Percentiles rank a stretch among this genome's conserved stretches.
phyloP scores from a whole-genome alignment of 306 rosid genomes.

The Cicer chorassanicum region DNA sequence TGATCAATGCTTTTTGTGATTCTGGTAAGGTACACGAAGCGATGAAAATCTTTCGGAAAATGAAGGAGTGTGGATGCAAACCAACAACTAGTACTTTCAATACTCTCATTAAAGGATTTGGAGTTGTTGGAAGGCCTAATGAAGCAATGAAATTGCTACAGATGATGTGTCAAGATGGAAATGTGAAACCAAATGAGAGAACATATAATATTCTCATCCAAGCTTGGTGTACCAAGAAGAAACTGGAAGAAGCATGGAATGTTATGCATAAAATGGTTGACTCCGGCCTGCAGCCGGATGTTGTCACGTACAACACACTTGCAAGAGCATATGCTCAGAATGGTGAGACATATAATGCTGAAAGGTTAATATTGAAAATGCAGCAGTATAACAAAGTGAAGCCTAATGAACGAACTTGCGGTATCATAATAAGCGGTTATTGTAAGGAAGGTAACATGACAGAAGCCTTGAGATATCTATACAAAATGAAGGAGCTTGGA shows the following conservation, averaged over 20 bases:
- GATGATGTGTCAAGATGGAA: conserved; percentile 64
- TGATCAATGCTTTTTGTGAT: conserved; percentile 90
- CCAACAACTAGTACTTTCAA: conserved; percentile 90
- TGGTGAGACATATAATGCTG: conserved; percentile 75
- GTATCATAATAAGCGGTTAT: conserved; percentile 79
- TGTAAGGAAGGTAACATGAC: conserved; percentile 86
- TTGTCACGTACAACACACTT: conserved; percentile 84
- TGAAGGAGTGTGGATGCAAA: conserved; percentile 80
- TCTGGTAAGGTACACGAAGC: conserved; percentile 76
- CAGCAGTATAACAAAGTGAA: conserved; percentile 56
- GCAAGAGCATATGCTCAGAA: conserved; percentile 87
- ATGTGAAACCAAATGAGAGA: conserved; percentile 75
- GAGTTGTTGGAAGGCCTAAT: conserved; percentile 73
- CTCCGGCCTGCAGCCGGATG: conserved; percentile 81
- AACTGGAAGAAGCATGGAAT: conserved; percentile 75
- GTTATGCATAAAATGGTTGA: conserved; percentile 74
- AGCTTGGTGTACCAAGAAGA: conserved; percentile 81
- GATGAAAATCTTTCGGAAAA: conserved; percentile 70
- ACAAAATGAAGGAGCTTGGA: conserved; percentile 79
- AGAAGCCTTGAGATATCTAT: conserved; percentile 80
- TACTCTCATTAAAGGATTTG: conserved; percentile 89
- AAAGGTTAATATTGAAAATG: conserved; percentile 75
- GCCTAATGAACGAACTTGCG: conserved; percentile 92
- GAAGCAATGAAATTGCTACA: conserved; percentile 73
- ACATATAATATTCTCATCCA: conserved; percentile 85